These are phyloP conservation scores for Neurospora africana DNA, from an alignment of 495 filamentous ascomycete species.

Conservation along the genomic window DNA sequence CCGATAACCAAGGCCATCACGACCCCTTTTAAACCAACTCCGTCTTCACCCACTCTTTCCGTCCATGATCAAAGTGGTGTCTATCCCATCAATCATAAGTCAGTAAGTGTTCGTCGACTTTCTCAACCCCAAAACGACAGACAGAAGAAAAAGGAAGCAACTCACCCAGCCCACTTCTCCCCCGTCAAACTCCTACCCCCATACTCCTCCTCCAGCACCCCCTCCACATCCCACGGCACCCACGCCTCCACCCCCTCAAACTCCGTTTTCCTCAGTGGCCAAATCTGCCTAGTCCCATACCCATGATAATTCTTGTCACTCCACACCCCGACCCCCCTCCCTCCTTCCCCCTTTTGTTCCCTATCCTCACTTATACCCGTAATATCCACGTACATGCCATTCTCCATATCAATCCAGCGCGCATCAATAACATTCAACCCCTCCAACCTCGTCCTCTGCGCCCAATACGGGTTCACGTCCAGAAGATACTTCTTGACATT, in stretches of 20 bases:
- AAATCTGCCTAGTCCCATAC: slow-evolving; percentile 62
- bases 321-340: slow-evolving; percentile 49
- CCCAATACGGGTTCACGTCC: slow-evolving; percentile 65
- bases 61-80: neutral
- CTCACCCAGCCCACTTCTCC: slow-evolving; percentile 54
- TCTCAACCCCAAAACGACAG: neutral
- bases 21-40: neutral
- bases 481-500: slow-evolving; percentile 47
- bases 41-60: neutral
- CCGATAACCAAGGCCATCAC: neutral
- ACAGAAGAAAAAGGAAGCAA: neutral
- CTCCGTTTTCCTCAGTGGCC: slow-evolving; percentile 62
- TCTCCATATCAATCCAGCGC: slow-evolving; percentile 68
- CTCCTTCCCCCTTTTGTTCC: neutral
- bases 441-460: slow-evolving; percentile 47
- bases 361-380: slow-evolving; percentile 69
- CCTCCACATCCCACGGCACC: slow-evolving; percentile 66
- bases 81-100: neutral
- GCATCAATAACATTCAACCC: slow-evolving; percentile 79
- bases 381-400: slow-evolving; percentile 79
- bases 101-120: neutral
- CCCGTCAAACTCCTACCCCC: slow-evolving; percentile 51
- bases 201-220: slow-evolving; percentile 68
- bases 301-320: slow-evolving; percentile 74
- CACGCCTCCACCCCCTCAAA: slow-evolving; percentile 70